These are phyloP conservation scores for Rhododendron henanense DNA, from an alignment of 148 eudicot genomes.

Conservation along the genomic window DNA sequence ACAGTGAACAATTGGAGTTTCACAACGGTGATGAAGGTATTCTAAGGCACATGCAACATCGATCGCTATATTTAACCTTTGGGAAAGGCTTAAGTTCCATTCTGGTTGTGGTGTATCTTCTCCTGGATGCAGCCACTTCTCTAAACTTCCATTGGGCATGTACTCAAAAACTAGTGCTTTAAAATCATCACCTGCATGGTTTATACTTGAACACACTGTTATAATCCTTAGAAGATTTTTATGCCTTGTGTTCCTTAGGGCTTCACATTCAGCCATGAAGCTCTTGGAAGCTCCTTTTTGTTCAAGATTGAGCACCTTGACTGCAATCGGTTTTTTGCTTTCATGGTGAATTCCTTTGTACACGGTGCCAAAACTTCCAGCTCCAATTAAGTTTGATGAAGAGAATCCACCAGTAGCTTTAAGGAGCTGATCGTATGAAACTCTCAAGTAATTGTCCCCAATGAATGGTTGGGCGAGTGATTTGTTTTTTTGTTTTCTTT, in stretches of 20 bases:
- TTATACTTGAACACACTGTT: too few species aligned
- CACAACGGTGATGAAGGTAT: not conserved
- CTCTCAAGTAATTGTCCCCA: not conserved
- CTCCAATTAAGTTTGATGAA: not conserved
- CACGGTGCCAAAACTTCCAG: not conserved
- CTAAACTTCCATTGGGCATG: too few species aligned
- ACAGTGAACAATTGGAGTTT: not conserved
- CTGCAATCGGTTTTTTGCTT: not conserved
- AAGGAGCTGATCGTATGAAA: not conserved
- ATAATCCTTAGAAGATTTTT: too few species aligned
- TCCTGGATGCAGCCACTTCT: too few species aligned
- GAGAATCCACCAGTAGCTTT: not conserved
- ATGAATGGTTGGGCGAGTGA: not conserved
- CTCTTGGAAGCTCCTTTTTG: not conserved
- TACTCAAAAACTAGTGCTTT: too few species aligned
- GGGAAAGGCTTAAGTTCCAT: not conserved
- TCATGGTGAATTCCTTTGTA: not conserved
- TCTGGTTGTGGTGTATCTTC: not conserved
- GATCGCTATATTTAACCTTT: not conserved
- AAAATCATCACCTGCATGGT: too few species aligned
- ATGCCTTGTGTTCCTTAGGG: too few species aligned
- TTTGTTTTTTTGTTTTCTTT: not conserved
- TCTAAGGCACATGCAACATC: not conserved
- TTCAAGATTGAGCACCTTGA: not conserved
- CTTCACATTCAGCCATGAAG: slow-evolving; percentile 5